Percentiles rank a stretch among this genome's conserved stretches.
phyloP scores from a whole-genome alignment of 352 stramenopile species.

The Peronosclerospora sorghi region DNA sequence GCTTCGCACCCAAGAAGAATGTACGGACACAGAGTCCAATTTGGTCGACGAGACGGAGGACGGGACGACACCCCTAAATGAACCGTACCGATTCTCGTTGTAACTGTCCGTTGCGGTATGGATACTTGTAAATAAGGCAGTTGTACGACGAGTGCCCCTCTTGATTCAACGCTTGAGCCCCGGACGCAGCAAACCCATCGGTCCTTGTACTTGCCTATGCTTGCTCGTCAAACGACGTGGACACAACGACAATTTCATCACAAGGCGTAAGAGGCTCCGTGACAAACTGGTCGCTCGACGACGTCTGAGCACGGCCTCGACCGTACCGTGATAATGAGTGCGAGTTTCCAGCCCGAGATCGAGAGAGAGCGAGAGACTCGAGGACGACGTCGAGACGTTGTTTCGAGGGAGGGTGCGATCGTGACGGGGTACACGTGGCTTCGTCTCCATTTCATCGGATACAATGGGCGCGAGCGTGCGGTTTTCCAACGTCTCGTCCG shows the following conservation, averaged over 20 bases:
- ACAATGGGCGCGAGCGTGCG: too few relatives aligned
- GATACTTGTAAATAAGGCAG: constrained; percentile 1
- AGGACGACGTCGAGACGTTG: constrained; percentile 9
- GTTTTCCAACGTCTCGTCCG: too few relatives aligned
- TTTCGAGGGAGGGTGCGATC: too few relatives aligned
- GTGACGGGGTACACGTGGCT: too few relatives aligned
- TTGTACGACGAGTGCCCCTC: neutral
- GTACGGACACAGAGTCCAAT: constrained; percentile 2
- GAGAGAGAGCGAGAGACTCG: constrained; percentile 9
- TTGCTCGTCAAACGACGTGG: constrained; percentile 9
- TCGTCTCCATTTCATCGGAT: too few relatives aligned
- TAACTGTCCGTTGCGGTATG: constrained; percentile 20
- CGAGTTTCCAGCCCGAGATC: constrained; percentile 28
- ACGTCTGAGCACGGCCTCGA: constrained; percentile 30
- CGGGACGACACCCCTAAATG: constrained; percentile 13
- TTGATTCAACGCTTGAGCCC: constrained; percentile 12
- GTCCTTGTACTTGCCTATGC: constrained; percentile 3
- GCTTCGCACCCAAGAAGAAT: constrained; percentile 6
- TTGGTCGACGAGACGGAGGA: too few relatives aligned
- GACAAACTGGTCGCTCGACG: constrained; percentile 21
- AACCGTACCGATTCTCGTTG: constrained; percentile 32
- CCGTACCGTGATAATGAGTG: constrained; percentile 30
- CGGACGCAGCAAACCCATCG: constrained; percentile 10
- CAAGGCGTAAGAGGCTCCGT: constrained; percentile 24
- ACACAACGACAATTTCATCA: constrained; percentile 21